A percentile compares a stretch with the other conserved stretches of the same genome.
phyloP scores from a whole-genome alignment of 2,329 filamentous ascomycete species.

The Ophiostoma himal-ulmi region DNA sequence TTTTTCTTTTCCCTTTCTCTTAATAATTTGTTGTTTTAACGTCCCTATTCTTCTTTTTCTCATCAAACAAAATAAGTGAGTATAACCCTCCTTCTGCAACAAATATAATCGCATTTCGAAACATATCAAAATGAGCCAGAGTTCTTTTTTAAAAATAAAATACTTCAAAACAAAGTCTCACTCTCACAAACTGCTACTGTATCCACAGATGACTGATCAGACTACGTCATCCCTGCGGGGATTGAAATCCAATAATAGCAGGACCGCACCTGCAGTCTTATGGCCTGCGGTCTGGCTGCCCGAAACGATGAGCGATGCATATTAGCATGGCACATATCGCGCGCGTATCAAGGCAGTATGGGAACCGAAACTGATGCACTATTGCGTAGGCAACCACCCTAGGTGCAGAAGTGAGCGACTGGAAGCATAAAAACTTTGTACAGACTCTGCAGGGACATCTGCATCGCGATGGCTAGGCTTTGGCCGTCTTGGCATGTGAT shows the following conservation, averaged over 20 bases:
- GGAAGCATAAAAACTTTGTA: background rate
- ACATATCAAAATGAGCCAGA: background rate
- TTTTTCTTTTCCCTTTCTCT: no score
- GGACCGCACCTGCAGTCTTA: background rate
- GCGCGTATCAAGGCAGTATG: background rate
- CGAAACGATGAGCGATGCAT: background rate
- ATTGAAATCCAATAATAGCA: background rate
- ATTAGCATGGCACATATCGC: background rate
- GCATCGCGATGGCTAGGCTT: constrained; percentile 5
- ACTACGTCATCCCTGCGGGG: background rate
- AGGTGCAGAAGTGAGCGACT: background rate
- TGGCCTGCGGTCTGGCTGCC: background rate
- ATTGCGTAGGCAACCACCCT: background rate
- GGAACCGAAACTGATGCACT: background rate
- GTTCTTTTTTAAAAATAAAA: background rate
- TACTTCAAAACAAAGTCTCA: background rate
- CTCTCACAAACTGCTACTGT: background rate
- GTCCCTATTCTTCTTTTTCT: no score
- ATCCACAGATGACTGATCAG: background rate
- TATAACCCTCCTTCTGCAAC: no score
- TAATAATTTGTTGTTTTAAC: no score
- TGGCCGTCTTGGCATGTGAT: background rate
- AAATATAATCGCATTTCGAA: no score
- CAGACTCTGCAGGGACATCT: background rate
- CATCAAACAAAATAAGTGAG: no score